Conservation (phyloP, 371 early-diverging fungal genomes). For the Dichotomocladium elegans region DNA sequence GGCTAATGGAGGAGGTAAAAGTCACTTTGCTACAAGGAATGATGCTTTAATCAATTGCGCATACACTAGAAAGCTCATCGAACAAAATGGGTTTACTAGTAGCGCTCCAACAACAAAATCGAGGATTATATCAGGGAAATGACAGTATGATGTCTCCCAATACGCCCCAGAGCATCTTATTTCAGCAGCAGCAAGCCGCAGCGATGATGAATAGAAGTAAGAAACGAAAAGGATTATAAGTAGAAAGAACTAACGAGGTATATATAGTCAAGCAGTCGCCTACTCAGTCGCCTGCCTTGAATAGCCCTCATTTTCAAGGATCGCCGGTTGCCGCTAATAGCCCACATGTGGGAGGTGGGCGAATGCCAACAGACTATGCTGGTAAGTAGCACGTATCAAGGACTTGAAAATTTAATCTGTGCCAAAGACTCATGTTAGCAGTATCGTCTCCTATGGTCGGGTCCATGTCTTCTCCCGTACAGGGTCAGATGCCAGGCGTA, state of each 20-base stretch:
- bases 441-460: conserved; percentile 30
- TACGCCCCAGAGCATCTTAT: conserved; percentile 32
- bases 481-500: conserved; percentile 20
- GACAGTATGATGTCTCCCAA: conserved; percentile 26
- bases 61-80: no score
- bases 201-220: conserved; percentile 34
- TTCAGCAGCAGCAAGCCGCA: conserved; percentile 32
- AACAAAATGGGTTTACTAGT: no score
- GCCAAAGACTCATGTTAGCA: background rate
- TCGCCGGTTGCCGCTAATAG: conserved; percentile 33
- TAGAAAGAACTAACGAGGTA: background rate
- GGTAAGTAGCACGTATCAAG: conserved; percentile 10
- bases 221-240: background rate
- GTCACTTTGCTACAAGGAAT: no score
- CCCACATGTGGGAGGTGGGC: conserved; percentile 24
- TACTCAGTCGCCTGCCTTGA: conserved; percentile 39
- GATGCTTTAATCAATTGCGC: background rate
- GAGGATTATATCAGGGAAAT: conserved; percentile 23
- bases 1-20: background rate
- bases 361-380: conserved; percentile 26
- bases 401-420: background rate
- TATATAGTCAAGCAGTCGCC: conserved; percentile 39
- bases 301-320: conserved; percentile 26
- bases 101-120: conserved; percentile 21
- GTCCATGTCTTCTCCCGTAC: conserved; percentile 23